phyloP scores from a whole-genome alignment of 148 eudicot species.

The Nyssa sinensis region DNA sequence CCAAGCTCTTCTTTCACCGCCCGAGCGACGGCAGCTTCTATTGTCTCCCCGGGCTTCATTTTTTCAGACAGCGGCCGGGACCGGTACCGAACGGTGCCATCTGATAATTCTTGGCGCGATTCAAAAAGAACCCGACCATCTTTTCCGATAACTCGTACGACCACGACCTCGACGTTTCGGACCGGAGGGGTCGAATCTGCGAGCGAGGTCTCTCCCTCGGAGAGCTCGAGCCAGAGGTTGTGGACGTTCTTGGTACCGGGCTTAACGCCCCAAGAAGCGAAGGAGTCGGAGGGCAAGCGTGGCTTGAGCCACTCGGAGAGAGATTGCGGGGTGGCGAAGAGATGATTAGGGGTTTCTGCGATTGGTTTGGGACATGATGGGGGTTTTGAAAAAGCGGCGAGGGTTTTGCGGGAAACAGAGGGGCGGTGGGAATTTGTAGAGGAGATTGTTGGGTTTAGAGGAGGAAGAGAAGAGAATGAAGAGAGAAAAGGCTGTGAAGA shows the following conservation, averaged over 20 bases:
- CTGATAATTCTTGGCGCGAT: slow-evolving; percentile 75
- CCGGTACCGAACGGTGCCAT: slow-evolving; percentile 59
- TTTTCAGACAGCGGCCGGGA: slow-evolving; percentile 66
- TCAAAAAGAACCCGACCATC: slow-evolving; percentile 46
- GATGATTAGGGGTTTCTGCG: slow-evolving; percentile 23
- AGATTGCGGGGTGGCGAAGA: slow-evolving; percentile 54
- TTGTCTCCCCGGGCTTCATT: slow-evolving; percentile 68
- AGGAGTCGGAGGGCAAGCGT: slow-evolving; percentile 62
- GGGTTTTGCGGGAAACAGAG: slow-evolving; percentile 21
- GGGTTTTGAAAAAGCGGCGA: slow-evolving; percentile 41
- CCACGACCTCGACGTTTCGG: slow-evolving; percentile 68
- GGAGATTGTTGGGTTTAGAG: slow-evolving; percentile 48
- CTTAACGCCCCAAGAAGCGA: slow-evolving; percentile 81
- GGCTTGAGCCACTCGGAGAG: slow-evolving; percentile 82
- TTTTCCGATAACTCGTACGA: slow-evolving; percentile 34
- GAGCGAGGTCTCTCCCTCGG: slow-evolving; percentile 72
- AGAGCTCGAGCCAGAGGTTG: slow-evolving; percentile 82
- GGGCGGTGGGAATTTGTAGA: slow-evolving; percentile 21
- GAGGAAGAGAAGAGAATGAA: slow-evolving; percentile 55
- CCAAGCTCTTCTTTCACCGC: slow-evolving; percentile 86
- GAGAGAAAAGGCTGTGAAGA: slow-evolving; percentile 73
- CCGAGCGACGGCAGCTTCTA: slow-evolving; percentile 56
- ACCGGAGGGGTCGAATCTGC: slow-evolving; percentile 69
- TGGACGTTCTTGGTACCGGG: slow-evolving; percentile 93
- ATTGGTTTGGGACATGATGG: slow-evolving; percentile 47